Conservation (phyloP, 345 rosid species). For the Melaleuca quinquenervia region DNA sequence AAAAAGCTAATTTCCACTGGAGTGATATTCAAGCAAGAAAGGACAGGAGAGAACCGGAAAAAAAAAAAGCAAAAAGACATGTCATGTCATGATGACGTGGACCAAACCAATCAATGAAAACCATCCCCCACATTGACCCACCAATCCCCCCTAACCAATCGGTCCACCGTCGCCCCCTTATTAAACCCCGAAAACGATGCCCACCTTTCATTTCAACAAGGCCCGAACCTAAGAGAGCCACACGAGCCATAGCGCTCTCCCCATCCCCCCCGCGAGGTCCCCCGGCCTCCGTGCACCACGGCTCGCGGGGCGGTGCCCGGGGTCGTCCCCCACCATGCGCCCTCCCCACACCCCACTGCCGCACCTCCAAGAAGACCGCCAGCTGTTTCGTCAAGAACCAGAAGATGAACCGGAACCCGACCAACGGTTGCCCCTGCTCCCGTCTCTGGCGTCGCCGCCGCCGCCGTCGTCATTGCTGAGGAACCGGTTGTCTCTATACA, state of each 20-base stretch:
- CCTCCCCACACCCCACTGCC: background rate
- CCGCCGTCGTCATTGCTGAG: background rate
- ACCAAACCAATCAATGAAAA: background rate
- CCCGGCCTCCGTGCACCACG: background rate
- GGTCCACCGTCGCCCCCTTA: background rate
- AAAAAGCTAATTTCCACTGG: background rate
- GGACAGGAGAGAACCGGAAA: background rate
- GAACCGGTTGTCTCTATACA: slow-evolving; percentile 26
- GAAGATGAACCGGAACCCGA: background rate
- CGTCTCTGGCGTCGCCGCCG: background rate
- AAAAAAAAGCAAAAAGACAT: background rate
- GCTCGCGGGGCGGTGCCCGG: background rate
- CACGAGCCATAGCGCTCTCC: background rate
- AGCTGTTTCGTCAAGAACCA: background rate
- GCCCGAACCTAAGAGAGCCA: background rate
- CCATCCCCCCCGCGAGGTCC: background rate
- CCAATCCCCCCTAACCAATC: background rate
- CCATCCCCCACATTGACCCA: background rate
- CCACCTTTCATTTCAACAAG: background rate
- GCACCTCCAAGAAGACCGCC: background rate
- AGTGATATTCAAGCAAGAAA: background rate
- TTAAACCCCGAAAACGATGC: background rate
- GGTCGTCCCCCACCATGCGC: background rate
- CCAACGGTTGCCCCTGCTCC: background rate
- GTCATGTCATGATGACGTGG: background rate